phyloP scores from a whole-genome alignment of 257 asterid genomes.

The Ocimum tenuiflorum region DNA sequence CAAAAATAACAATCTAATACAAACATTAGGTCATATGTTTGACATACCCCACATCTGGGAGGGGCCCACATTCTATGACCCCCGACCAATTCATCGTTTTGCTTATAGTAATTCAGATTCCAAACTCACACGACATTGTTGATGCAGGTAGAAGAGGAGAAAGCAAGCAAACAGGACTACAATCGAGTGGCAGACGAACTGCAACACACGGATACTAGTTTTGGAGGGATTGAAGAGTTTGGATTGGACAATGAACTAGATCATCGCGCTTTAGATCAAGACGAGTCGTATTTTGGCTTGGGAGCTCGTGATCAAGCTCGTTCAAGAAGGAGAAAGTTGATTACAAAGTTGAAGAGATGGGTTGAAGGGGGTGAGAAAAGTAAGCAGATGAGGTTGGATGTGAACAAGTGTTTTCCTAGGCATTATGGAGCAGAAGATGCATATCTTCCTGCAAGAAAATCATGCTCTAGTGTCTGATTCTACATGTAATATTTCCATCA shows the following conservation, averaged over 20 bases:
- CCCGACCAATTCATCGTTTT: too few species aligned
- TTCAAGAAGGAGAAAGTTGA: slow-evolving; percentile 40
- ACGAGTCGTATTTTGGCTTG: slow-evolving; percentile 26
- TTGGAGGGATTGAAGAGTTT: slow-evolving; percentile 16
- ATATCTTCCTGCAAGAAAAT: slow-evolving; percentile 31
- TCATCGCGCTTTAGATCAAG: slow-evolving; percentile 15
- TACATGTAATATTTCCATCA: background rate
- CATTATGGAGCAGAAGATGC: slow-evolving; percentile 19
- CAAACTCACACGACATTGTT: too few species aligned
- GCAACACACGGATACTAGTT: slow-evolving; percentile 15
- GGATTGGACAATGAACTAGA: slow-evolving; percentile 32
- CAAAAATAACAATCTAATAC: too few species aligned
- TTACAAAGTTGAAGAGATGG: slow-evolving; percentile 51
- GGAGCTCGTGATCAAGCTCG: slow-evolving; percentile 17
- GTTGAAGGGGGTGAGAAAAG: slow-evolving; percentile 39
- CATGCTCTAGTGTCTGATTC: slow-evolving; percentile 41
- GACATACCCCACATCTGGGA: too few species aligned
- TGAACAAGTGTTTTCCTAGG: slow-evolving; percentile 25
- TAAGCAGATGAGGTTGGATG: slow-evolving; percentile 14
- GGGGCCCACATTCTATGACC: too few species aligned
- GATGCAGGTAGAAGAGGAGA: slow-evolving; percentile 28
- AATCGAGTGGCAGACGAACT: slow-evolving; percentile 10
- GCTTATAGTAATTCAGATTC: too few species aligned
- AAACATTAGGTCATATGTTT: too few species aligned
- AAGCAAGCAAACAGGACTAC: slow-evolving; percentile 20